phyloP scores from a whole-genome alignment of 139 green algal genomes.

The Dunaliella sp. region DNA sequence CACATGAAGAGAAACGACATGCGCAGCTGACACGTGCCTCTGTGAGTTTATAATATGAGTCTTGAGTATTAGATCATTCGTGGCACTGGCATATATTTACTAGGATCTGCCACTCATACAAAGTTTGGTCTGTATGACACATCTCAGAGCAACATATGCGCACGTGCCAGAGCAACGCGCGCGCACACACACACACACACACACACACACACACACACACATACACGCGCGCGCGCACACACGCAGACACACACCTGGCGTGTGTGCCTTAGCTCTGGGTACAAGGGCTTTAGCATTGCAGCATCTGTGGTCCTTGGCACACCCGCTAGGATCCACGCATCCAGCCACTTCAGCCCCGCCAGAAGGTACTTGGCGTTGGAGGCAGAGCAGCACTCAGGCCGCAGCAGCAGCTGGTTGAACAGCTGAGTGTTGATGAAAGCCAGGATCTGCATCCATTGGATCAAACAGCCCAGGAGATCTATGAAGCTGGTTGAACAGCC shows the following conservation, averaged over 20 bases:
- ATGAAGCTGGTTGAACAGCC: no score
- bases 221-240: no score
- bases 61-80: no score
- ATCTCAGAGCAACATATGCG: no score
- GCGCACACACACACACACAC: background rate
- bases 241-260: constrained; percentile 23
- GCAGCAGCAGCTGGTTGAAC: constrained; percentile 96
- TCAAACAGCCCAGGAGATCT: no score
- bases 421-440: constrained; percentile 93
- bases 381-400: constrained; percentile 95
- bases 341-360: constrained; percentile 29
- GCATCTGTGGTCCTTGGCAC: background rate
- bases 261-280: constrained; percentile 33
- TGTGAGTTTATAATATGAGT: no score
- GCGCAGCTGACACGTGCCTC: no score
- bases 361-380: constrained; percentile 89
- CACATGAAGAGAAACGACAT: no score
- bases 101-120: no score
- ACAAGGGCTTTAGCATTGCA: constrained; percentile 5
- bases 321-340: constrained; percentile 4
- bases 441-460: constrained; percentile 88
- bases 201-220: background rate
- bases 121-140: no score
- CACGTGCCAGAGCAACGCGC: background rate
- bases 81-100: no score